Conservation (phyloP, 768 basidiomycete genomes). For the Podaxis mareebaensis region DNA sequence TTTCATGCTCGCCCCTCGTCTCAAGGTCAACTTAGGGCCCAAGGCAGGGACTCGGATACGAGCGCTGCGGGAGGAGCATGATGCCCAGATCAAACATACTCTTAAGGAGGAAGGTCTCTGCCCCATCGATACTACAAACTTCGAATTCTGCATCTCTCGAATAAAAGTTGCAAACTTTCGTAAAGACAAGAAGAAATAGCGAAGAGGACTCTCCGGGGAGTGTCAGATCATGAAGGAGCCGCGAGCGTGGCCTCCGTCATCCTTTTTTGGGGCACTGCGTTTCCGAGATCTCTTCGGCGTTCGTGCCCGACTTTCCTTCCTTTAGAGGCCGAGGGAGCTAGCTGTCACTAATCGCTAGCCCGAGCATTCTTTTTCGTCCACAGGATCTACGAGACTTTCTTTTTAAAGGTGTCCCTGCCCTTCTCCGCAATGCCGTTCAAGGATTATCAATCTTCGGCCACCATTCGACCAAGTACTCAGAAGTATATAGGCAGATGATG, state of each 20-base stretch:
- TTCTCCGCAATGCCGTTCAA: not conserved
- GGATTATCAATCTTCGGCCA: not conserved
- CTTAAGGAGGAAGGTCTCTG: conserved; percentile 48
- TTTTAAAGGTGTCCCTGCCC: not conserved
- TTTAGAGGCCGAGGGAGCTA: too few relatives aligned
- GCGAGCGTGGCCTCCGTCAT: conserved; percentile 60
- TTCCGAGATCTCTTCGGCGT: conserved; percentile 23
- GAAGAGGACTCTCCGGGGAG: conserved; percentile 64
- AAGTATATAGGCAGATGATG: not conserved
- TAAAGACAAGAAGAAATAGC: conserved; percentile 50
- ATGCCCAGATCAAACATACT: conserved; percentile 47
- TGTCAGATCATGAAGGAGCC: conserved; percentile 53
- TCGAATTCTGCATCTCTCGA: conserved; percentile 41
- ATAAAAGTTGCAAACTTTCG: conserved; percentile 44
- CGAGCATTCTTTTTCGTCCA: not conserved
- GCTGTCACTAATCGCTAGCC: not conserved
- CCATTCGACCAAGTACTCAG: not conserved
- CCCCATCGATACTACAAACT: conserved; percentile 52
- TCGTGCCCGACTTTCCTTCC: too few relatives aligned
- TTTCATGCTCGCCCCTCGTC: not conserved
- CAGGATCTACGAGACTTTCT: not conserved
- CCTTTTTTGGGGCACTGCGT: conserved; percentile 65
- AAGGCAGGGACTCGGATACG: conserved; percentile 32
- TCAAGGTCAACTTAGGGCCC: conserved; percentile 34
- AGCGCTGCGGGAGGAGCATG: conserved; percentile 37